These are phyloP conservation scores for Phytophthora nicotianae DNA, from an alignment of 352 stramenopile genomes.

Conservation along the genomic window DNA sequence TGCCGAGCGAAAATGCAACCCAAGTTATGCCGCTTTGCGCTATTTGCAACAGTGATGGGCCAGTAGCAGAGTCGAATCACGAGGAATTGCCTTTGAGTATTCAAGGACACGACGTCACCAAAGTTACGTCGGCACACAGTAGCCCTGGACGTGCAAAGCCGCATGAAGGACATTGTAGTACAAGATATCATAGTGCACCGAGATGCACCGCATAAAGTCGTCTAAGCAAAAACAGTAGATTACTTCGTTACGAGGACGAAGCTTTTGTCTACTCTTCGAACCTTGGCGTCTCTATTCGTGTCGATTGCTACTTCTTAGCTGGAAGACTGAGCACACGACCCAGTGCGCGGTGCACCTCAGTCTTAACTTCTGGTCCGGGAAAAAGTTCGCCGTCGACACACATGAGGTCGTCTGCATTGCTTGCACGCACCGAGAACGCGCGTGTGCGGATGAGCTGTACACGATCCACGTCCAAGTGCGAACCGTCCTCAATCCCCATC, in stretches of 20 bases:
- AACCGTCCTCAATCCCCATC: slow-evolving; percentile 57
- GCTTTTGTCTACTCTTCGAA: not conserved
- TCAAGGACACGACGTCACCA: too few species aligned
- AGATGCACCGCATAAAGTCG: too few species aligned
- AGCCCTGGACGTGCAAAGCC: too few species aligned
- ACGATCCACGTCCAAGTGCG: slow-evolving; percentile 43
- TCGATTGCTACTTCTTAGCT: slow-evolving; percentile 11
- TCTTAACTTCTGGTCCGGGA: slow-evolving; percentile 44
- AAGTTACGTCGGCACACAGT: not conserved
- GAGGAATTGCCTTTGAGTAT: too few species aligned
- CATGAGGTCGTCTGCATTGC: slow-evolving; percentile 44
- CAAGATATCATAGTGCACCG: too few species aligned
- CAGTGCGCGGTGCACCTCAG: slow-evolving; percentile 53
- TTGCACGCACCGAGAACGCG: slow-evolving; percentile 51
- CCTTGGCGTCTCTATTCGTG: slow-evolving; percentile 14
- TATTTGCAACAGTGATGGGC: too few species aligned
- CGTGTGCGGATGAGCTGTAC: slow-evolving; percentile 68
- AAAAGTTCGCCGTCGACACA: slow-evolving; percentile 74
- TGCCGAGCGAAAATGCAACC: too few species aligned
- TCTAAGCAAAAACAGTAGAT: slow-evolving; percentile 5
- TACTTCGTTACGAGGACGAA: not conserved
- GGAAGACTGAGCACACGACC: slow-evolving; percentile 49
- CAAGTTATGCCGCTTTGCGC: too few species aligned
- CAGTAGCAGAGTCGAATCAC: too few species aligned
- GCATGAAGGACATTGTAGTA: too few species aligned